Conservation (phyloP, 305 asterid genomes). For the Stenogyne calaminthoides region DNA sequence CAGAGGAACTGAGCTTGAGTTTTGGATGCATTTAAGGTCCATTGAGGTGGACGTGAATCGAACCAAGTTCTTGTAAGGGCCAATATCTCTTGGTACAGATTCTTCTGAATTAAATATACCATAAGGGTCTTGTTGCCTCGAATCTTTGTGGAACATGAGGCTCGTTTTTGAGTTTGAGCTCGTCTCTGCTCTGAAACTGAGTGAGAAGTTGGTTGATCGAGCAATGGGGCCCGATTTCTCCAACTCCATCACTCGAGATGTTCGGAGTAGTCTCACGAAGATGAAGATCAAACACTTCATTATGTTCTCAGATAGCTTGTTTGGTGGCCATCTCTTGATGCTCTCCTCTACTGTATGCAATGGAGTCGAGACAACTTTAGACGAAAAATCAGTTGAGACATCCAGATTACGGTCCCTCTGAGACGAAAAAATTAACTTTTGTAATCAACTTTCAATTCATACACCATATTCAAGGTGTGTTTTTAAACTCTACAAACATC, state of each 20-base stretch:
- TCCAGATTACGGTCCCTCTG: slow-evolving; percentile 70
- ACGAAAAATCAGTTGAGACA: slow-evolving; percentile 32
- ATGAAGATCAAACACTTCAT: slow-evolving; percentile 81
- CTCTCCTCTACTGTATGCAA: slow-evolving; percentile 60
- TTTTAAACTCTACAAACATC: too few species aligned
- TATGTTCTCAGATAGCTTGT: slow-evolving; percentile 89
- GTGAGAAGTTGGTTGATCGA: slow-evolving; percentile 66
- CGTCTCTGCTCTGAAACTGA: slow-evolving; percentile 72
- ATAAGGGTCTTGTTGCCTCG: slow-evolving; percentile 87
- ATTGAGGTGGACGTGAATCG: slow-evolving; percentile 63
- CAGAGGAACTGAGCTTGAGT: slow-evolving; percentile 62
- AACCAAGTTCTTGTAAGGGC: slow-evolving; percentile 87
- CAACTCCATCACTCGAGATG: slow-evolving; percentile 74
- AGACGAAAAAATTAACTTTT: not conserved
- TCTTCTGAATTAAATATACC: slow-evolving; percentile 69
- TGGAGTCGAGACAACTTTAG: slow-evolving; percentile 46
- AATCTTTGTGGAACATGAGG: slow-evolving; percentile 58
- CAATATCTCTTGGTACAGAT: slow-evolving; percentile 73
- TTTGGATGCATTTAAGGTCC: slow-evolving; percentile 74
- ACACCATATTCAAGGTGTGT: too few species aligned
- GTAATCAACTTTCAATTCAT: not conserved
- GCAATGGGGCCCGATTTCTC: slow-evolving; percentile 76
- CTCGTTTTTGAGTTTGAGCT: slow-evolving; percentile 40
- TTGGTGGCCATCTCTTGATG: slow-evolving; percentile 70
- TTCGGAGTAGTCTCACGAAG: slow-evolving; percentile 70